phyloP scores from a whole-genome alignment of 495 filamentous ascomycete species.

The Penicillium nucicola region DNA sequence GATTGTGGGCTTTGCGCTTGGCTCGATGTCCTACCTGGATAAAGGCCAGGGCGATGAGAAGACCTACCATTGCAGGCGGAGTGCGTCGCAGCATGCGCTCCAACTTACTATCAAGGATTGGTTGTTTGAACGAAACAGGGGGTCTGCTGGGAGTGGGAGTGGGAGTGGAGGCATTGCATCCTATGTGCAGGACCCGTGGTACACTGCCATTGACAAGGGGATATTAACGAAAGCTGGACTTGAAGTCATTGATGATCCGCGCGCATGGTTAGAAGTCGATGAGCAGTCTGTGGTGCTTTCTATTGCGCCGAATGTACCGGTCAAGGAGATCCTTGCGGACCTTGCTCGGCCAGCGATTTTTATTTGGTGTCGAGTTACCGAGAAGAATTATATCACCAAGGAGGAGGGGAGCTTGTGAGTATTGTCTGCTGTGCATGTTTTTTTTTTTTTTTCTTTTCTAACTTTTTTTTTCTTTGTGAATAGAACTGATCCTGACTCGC shows the following conservation, averaged over 20 bases:
- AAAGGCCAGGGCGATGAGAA: neutral
- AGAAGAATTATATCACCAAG: too few relatives aligned
- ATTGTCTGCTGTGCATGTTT: neutral
- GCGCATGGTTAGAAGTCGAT: neutral
- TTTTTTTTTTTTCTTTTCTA: neutral
- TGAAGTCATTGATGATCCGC: neutral
- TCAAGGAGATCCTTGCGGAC: neutral
- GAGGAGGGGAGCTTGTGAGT: neutral
- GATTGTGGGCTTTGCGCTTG: neutral
- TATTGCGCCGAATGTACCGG: neutral
- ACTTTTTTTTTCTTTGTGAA: neutral
- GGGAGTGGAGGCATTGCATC: neutral
- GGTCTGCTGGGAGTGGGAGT: too few relatives aligned
- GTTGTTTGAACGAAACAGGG: neutral
- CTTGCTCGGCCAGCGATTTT: conserved; percentile 1
- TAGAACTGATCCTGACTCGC: conserved; percentile 11
- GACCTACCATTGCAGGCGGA: too few relatives aligned
- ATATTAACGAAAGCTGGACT: neutral
- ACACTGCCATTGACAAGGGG: neutral
- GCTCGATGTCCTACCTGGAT: neutral
- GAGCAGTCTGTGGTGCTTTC: neutral
- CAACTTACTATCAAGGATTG: neutral
- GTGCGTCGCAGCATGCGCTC: neutral
- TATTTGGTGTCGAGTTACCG: neutral
- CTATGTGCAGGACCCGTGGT: neutral